Evolutionary conservation across 768 basidiomycete genomes (phyloP), one percentile per base, ranked within the genome.

Genomic region (Leucosporidium creatinivorum): DNA sequence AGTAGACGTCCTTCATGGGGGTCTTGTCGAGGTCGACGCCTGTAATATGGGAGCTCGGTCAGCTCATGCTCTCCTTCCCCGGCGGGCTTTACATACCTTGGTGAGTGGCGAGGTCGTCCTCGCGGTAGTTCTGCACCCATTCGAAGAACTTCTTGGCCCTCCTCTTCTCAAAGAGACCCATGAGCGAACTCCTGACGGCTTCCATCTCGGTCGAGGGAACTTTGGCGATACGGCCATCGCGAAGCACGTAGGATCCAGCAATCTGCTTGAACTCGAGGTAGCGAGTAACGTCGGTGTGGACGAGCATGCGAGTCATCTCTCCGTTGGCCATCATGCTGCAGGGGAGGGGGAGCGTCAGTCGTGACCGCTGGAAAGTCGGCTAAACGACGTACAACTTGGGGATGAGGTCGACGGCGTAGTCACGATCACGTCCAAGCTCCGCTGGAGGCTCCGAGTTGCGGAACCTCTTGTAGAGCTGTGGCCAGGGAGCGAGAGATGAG

Each of bases 211-310:
- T 97, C 76, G 89, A 88, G 39, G 96, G 96, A 15, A 99, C 96
- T 80, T 99, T 99, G 69, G 90, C 91, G 80, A 99, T 96, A 80
- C 80, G 89, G 60, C 93, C 92, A 79, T 98, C 94, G 62, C 94
- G 87, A 79, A 93, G 97, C 67, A 99, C 96, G 80, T 88, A 99
- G 77, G 90, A 93, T 62, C 94, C 96, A 0, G 96, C 92, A 80
- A 99, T 97, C 81, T 97, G 94, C 83, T 98, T 99, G 84, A 99
- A 99, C 78, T 98, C 96, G 76, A 99, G 87, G 80, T 99, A 99
- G 69, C 93, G 88, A 51, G 90, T 93, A 69, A 99, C 96, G 77
- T 99, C 93, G 72, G 96, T 98, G 82, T 98, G 93, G 51, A 99
- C 93, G 70, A 99, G 88, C 80, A 99, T 98, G 80, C 88, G 89